A percentile compares a stretch with the other conserved stretches of the same genome.
These are phyloP conservation scores for Murraya paniculata DNA, from an alignment of 345 rosid species.

Conservation along the genomic window DNA sequence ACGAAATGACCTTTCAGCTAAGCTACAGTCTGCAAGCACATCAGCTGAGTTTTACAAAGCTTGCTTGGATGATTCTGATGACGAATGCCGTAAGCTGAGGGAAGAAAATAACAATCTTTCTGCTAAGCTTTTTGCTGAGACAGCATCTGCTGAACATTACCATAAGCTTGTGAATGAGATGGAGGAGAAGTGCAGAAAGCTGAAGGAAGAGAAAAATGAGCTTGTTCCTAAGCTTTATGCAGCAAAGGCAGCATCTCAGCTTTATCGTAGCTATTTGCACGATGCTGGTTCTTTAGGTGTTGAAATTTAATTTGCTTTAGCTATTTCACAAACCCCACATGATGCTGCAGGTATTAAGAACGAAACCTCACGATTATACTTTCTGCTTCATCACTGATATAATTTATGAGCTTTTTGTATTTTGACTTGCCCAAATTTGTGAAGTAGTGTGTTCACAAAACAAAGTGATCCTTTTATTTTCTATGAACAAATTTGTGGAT, in stretches of 20 bases:
- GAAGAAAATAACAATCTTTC: not conserved
- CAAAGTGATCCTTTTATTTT: no score
- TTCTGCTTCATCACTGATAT: no score
- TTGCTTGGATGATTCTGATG: not conserved
- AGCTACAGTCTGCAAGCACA: not conserved
- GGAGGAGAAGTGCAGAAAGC: not conserved
- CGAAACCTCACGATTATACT: no score
- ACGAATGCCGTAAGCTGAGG: not conserved
- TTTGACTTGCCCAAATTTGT: no score
- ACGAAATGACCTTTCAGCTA: not conserved
- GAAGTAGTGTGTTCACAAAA: no score
- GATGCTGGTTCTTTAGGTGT: not conserved
- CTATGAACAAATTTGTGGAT: no score
- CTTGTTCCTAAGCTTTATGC: not conserved
- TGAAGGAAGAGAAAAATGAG: not conserved
- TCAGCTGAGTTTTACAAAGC: not conserved
- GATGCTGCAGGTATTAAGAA: no score
- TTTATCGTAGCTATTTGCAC: constrained; percentile 6
- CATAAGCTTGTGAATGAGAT: not conserved
- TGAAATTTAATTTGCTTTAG: not conserved
- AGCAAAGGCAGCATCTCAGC: not conserved
- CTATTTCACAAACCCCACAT: no score
- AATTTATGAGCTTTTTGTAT: no score
- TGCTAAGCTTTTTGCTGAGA: not conserved
- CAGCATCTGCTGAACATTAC: not conserved